Conservation (phyloP, 768 basidiomycete genomes). For the Boletus rubroflammeus region DNA sequence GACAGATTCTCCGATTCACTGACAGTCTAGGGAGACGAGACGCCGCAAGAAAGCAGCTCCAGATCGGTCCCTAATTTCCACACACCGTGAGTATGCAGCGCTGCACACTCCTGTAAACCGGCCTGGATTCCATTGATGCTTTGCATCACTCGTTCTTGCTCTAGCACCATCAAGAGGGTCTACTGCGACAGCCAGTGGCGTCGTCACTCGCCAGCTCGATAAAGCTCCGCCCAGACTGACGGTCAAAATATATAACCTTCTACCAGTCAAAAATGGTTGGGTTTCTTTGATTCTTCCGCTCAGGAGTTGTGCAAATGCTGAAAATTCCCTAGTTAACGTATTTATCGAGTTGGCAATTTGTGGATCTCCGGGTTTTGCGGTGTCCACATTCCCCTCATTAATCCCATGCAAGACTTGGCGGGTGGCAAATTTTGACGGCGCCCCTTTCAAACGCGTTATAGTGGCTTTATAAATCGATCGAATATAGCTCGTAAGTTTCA, state of each 20-base stretch:
- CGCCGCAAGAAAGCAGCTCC: conserved; percentile 1
- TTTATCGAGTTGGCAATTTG: not conserved
- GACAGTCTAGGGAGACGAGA: conserved; percentile 2
- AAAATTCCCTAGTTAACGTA: not conserved
- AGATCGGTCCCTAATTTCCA: not conserved
- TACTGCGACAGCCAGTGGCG: not conserved
- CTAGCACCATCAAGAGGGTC: conserved; percentile 1
- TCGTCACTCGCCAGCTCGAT: not conserved
- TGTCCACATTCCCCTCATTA: not conserved
- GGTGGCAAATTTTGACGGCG: not conserved
- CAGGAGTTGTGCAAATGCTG: not conserved
- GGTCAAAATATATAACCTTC: not conserved
- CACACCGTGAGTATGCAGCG: not conserved
- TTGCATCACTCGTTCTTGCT: not conserved
- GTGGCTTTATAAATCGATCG: not conserved
- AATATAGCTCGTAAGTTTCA: not conserved
- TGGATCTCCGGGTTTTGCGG: not conserved
- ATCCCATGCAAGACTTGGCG: not conserved
- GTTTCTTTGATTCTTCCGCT: conserved; percentile 1
- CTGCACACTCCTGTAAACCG: not conserved
- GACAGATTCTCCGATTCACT: conserved; percentile 21
- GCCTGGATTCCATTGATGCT: not conserved
- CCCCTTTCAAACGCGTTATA: not conserved
- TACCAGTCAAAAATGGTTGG: not conserved
- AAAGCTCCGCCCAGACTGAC: not conserved